Evolutionary conservation across 768 basidiomycete genomes (phyloP).

Genomic region (Termitomyces sp.): DNA sequence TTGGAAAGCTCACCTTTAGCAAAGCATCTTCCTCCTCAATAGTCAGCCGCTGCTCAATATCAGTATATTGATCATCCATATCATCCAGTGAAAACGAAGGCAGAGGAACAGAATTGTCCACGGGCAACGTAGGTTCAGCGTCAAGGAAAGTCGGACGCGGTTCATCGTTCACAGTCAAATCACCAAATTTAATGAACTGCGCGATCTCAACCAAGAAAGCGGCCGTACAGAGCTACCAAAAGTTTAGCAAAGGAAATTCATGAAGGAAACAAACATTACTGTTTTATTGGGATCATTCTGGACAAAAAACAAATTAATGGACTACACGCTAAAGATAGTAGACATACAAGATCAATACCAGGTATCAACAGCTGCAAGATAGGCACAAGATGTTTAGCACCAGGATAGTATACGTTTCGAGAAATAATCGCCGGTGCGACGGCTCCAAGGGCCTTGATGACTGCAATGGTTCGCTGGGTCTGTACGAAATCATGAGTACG

Average conservation of each 20-base stretch:
- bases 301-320: background rate
- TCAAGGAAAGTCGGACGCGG: constrained; percentile 26
- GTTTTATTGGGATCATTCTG: constrained; percentile 82
- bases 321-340: background rate
- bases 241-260: constrained; percentile 10
- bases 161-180: constrained; percentile 45
- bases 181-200: constrained; percentile 72
- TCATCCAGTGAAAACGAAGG: constrained; percentile 38
- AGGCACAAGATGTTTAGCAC: constrained; percentile 77
- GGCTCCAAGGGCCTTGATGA: constrained; percentile 82
- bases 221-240: constrained; percentile 62
- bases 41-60: constrained; percentile 41
- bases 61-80: constrained; percentile 33
- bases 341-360: constrained; percentile 78
- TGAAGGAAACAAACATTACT: constrained; percentile 33
- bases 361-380: constrained; percentile 81
- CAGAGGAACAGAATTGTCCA: constrained; percentile 23
- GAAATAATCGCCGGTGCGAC: constrained; percentile 81
- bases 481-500: constrained; percentile 23
- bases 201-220: constrained; percentile 73
- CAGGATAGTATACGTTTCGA: constrained; percentile 73
- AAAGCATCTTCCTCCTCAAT: constrained; percentile 69
- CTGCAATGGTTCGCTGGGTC: constrained; percentile 83
- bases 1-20: constrained; percentile 38
- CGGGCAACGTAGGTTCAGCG: constrained; percentile 30